phyloP scores from a whole-genome alignment of 2,329 filamentous ascomycete genomes.

The Trichoderma oligosporum region DNA sequence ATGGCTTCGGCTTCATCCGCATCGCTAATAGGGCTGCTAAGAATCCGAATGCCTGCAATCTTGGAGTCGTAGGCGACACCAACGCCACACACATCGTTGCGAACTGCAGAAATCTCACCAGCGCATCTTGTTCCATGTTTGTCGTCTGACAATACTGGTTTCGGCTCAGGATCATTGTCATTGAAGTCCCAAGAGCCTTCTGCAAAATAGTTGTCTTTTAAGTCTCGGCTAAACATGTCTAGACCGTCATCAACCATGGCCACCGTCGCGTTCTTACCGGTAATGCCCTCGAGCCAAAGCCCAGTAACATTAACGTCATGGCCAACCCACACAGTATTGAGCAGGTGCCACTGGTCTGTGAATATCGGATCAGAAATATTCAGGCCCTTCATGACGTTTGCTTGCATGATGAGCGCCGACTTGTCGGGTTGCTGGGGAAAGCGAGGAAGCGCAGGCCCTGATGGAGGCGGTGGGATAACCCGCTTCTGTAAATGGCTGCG shows the following conservation, averaged over 20 bases:
- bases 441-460: slow-evolving; percentile 26
- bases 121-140: slow-evolving; percentile 90
- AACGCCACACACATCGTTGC: slow-evolving; percentile 90
- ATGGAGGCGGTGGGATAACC: slow-evolving; percentile 41
- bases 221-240: slow-evolving; percentile 90
- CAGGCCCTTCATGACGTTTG: slow-evolving; percentile 61
- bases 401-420: slow-evolving; percentile 54
- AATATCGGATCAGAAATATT: slow-evolving; percentile 87
- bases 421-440: slow-evolving; percentile 23
- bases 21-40: slow-evolving; percentile 86
- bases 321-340: slow-evolving; percentile 74
- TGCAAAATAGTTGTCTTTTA: slow-evolving; percentile 91
- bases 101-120: slow-evolving; percentile 88
- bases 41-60: slow-evolving; percentile 86
- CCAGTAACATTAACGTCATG: slow-evolving; percentile 97
- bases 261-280: slow-evolving; percentile 81
- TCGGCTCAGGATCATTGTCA: slow-evolving; percentile 72
- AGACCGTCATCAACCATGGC: slow-evolving; percentile 95
- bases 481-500: slow-evolving; percentile 53
- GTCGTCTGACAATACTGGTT: slow-evolving; percentile 79
- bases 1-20: slow-evolving; percentile 88
- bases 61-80: slow-evolving; percentile 91
- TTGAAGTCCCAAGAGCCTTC: slow-evolving; percentile 96
- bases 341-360: slow-evolving; percentile 89
- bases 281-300: slow-evolving; percentile 86